Base-by-base conservation (phyloP, 2,329 filamentous ascomycete genomes). In the Chlorencoelia australis region DNA sequence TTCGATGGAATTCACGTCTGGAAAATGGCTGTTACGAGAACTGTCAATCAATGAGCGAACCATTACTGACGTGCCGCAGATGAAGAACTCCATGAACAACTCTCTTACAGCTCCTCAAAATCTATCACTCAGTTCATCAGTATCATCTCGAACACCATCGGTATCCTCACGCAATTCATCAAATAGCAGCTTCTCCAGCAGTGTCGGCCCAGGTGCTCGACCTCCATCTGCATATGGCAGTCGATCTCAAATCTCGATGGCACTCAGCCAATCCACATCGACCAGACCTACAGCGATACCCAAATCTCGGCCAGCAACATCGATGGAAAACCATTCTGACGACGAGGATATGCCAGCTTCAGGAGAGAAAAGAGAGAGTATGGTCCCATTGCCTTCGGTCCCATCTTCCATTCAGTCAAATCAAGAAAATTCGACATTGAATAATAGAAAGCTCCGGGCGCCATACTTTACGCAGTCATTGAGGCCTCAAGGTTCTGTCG, bases 141-240 rank as follows among this genome's bases (percentile, higher is more conserved):
- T 45, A 39, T 54, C 48, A 29, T 61, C 61, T 21, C 64, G 66
- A 46, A 56, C 61, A 39, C 58, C 54, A 39, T 58, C 59, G 37
- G 56, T 54, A 38, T 57, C 61, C 21, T 62, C 67, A 42, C 60
- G 62, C 51, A 58, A 60, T 49, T 59, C 57, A 31, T 60, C 62
- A 32, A 61, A 62, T 35, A 66, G 61, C 44, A 66, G 63, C 42
- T 75, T 77, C 44, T 66, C 71, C 10, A 71, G 66, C 42, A 79
- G 72, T 49, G 56, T 75, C 18, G 74, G 76, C 1, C 65, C 68
- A 9, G 66, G 64, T 28, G 48, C 57, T 13, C 68, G 74, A 45
- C 63, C 70, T 10, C 58, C 62, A 5, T 56, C 62, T 13, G 46
- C 59, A 4, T 50, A 60, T 41, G 59, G 53, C 22, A 48, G 37